These are phyloP conservation scores for Stagonosporopsis cucurbitacearum DNA, from an alignment of 2,329 filamentous ascomycete species.

Conservation along the genomic window DNA sequence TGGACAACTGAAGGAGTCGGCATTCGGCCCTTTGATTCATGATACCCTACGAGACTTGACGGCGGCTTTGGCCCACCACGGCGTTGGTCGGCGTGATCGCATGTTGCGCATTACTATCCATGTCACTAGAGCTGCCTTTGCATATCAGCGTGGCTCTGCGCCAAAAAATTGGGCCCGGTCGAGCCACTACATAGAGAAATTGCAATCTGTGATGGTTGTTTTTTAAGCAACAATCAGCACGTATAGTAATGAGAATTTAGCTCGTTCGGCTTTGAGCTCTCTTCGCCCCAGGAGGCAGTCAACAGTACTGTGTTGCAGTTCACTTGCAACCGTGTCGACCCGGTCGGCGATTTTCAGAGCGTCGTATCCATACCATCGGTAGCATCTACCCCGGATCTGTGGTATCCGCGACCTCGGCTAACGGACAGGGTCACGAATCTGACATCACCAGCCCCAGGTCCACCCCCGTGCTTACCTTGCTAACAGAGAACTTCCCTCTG, in stretches of 20 bases:
- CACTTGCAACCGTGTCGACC: background rate
- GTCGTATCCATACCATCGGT: background rate
- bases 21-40: constrained; percentile 5
- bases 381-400: constrained; percentile 2
- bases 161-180: background rate
- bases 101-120: background rate
- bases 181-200: background rate
- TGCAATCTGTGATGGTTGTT: background rate
- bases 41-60: constrained; percentile 23
- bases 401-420: constrained; percentile 11
- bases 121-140: constrained; percentile 1
- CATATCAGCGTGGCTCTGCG: constrained; percentile 2
- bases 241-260: too few relatives aligned
- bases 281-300: too few relatives aligned
- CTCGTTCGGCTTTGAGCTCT: too few relatives aligned
- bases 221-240: background rate
- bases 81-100: constrained; percentile 12
- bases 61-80: constrained; percentile 14
- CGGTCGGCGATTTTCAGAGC: background rate
- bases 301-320: too few relatives aligned
- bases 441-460: background rate
- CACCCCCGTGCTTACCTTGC: too few relatives aligned
- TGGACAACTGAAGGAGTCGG: constrained; percentile 59
- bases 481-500: too few relatives aligned
- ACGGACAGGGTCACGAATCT: constrained; percentile 7